Base-by-base conservation (phyloP, 805 yeast genomes). In the Metschnikowia shivogae region DNA sequence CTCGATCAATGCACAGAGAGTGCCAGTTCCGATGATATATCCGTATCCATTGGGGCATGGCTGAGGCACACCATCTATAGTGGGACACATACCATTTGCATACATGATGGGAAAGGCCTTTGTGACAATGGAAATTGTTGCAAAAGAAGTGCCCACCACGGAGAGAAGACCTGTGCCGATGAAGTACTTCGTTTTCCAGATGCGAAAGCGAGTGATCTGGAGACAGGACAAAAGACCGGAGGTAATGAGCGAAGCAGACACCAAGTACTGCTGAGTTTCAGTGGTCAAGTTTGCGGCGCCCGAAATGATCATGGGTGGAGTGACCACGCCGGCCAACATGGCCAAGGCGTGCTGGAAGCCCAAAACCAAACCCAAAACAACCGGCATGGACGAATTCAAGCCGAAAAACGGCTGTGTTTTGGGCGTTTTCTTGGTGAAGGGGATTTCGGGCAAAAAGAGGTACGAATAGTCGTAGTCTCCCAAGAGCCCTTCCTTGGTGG, bases 331-430 rank as follows among this genome's bases (percentile, higher is more conserved):
- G n/a, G 50, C 50, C 41, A 47, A 37, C 50, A 47, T 47, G 35
- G 50, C 48, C 48, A 47, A 47, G 5, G 50, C 42, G 38, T 47
- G 50, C 31, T 47, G 50, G 48, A 47, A 43, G 12, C 50, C 50
- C 29, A 47, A 41, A 7, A 47, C 29, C 27, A 44, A 28, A 31
- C 50, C 50, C 33, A 47, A 40, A 9, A 47, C 32, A 14, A 47
- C 17, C n/a, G 50, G 50, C 50, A 47, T 47, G 12, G 39, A 38
- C 9, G 50, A 47, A 36, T 47, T 41, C 32, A 47, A 39, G 30
- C 48, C 48, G 32, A 44, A 47, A 22, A 47, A 47, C 7, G 50
- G 50, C 40, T 44, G 50, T 3, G 48, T 44, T 43, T 47, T 46
- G 27, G 48, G 48, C 5, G 42, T 27, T 33, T 40, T 44, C 9